phyloP scores from a whole-genome alignment of 352 stramenopile genomes.

The Phytopythium helicoides region DNA sequence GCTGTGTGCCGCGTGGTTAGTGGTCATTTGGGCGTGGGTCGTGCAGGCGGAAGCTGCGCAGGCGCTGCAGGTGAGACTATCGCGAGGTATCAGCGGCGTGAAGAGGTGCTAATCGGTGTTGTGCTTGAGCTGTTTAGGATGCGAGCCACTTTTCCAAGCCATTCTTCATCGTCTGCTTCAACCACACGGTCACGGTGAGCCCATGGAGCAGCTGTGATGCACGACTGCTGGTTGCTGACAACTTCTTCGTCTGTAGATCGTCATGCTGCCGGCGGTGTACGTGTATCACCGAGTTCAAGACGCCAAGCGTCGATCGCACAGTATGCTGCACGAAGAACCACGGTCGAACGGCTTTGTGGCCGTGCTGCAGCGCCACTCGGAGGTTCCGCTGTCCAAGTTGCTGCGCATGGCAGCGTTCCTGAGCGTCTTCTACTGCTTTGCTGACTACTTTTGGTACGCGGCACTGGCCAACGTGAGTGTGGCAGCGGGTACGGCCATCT shows the following conservation, averaged over 20 bases:
- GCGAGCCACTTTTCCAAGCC: slow-evolving; percentile 28
- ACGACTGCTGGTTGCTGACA: not conserved
- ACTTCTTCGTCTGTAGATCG: not conserved
- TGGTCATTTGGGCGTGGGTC: slow-evolving; percentile 30
- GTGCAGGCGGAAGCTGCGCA: slow-evolving; percentile 28
- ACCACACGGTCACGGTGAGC: slow-evolving; percentile 37
- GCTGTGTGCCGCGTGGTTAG: slow-evolving; percentile 1
- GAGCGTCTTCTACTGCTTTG: slow-evolving; percentile 37
- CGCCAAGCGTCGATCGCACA: not conserved
- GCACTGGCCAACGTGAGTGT: slow-evolving; percentile 36
- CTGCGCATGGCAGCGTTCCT: slow-evolving; percentile 35
- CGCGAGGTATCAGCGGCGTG: too few species aligned
- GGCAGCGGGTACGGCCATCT: slow-evolving; percentile 33
- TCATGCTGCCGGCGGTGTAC: slow-evolving; percentile 14
- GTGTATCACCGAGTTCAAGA: slow-evolving; percentile 33
- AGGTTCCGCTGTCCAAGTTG: slow-evolving; percentile 28
- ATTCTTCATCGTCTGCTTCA: slow-evolving; percentile 62
- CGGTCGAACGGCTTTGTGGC: slow-evolving; percentile 15
- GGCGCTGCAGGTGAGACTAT: slow-evolving; percentile 16
- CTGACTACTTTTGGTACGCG: slow-evolving; percentile 49
- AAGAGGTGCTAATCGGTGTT: not conserved
- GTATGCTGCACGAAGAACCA: slow-evolving; percentile 10
- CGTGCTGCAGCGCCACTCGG: slow-evolving; percentile 35
- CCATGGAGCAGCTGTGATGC: not conserved
- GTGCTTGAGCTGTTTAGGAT: not conserved